These are phyloP conservation scores for Fraxinus cuspidata DNA, from an alignment of 257 asterid genomes.

Conservation along the genomic window DNA sequence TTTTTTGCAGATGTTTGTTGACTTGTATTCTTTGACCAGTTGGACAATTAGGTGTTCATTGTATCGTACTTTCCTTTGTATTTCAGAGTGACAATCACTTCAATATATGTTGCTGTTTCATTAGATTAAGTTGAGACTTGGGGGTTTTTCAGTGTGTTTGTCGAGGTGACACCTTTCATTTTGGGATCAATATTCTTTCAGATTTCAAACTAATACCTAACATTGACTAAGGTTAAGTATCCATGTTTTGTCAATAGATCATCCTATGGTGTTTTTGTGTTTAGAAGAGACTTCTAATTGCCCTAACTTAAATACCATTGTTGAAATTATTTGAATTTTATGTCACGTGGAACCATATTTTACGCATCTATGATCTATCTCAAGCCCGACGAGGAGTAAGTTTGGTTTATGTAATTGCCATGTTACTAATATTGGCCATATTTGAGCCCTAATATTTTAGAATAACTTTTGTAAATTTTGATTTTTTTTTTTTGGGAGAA, in stretches of 20 bases:
- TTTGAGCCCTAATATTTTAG: no score
- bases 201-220: conserved; percentile 35
- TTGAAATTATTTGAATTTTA: neutral
- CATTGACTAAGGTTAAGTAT: conserved; percentile 27
- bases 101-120: no score
- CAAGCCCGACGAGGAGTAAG: neutral
- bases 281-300: neutral
- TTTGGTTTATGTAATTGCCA: neutral
- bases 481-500: no score
- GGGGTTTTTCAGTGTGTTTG: neutral
- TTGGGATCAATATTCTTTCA: conserved; percentile 17
- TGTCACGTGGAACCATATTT: neutral
- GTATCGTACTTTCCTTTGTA: neutral
- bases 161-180: conserved; percentile 1
- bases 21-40: neutral
- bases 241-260: conserved; percentile 1
- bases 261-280: conserved; percentile 4
- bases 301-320: neutral
- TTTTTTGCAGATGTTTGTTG: neutral
- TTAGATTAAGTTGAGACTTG: neutral
- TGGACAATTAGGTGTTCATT: neutral
- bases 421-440: neutral
- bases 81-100: neutral
- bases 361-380: neutral
- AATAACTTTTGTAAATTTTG: no score